Evolutionary conservation across 2,329 filamentous ascomycete species (phyloP), one percentile per base, ranked within the genome.

Genomic region (Capronia coronata): DNA sequence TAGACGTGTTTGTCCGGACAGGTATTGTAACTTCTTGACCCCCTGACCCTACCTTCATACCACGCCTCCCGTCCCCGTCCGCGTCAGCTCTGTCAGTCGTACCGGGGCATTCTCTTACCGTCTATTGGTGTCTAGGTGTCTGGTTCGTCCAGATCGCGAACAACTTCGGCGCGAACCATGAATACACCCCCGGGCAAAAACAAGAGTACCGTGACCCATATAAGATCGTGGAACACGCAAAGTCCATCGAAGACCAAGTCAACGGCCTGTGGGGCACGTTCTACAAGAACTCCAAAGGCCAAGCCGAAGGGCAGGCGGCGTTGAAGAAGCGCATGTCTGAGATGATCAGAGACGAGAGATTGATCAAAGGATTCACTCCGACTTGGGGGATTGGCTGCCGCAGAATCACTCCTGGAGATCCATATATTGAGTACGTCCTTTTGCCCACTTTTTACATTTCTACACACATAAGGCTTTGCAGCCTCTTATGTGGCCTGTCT

Each of bases 291-390:
- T 67, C 67, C 3, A 63, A 70, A 48, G 61, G 46, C 6, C 75
- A 77, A 51, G 65, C 65, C 10, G 53, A 52, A 13, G 66, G 62
- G 1, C 66, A 71, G 50, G 57, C 67, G 37, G 35, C 66, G 3
- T 71, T 75, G 49, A 59, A 59, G 19, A 59, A 63, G 2, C 65
- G 72, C 11, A 77, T 76, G 74, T 66, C 64, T 10, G 71, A 76
- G 51, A 69, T 67, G 45, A 74, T 78, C 59, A 75, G 74, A 52
- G 74, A 77, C 50, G 65, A 75, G 52, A 63, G 74, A 9, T 63
- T 77, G 19, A 59, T 75, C 2, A 60, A 75, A 46, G 72, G 72
- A 3, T 73, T 74, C 47, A 73, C 68, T 3, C 71, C 72, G 0
- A 71, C 67, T 13, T 75, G 71, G 19, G 68, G 67, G 10, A 54